Conservation (phyloP, 2,329 filamentous ascomycete species). For the Chaetothyriales sp. region DNA sequence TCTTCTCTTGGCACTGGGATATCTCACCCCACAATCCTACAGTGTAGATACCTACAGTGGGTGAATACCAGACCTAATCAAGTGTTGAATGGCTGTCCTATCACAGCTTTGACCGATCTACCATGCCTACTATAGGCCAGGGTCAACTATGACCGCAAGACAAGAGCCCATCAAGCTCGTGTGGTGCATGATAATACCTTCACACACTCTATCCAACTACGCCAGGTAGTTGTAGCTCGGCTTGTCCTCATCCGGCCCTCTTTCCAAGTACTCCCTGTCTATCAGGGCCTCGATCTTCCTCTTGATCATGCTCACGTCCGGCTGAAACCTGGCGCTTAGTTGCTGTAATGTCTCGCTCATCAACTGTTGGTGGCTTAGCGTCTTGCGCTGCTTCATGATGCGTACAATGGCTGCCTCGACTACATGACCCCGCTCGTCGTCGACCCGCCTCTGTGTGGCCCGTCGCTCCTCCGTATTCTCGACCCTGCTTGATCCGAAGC, state of each 20-base stretch:
- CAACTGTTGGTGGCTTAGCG: conserved; percentile 32
- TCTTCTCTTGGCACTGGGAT: too few species aligned
- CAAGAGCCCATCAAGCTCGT: too few species aligned
- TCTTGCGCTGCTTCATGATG: conserved; percentile 41
- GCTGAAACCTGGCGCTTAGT: conserved; percentile 33
- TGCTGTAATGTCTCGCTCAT: conserved; percentile 37
- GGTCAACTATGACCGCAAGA: too few species aligned
- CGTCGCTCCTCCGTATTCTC: conserved; percentile 52
- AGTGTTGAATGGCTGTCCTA: too few species aligned
- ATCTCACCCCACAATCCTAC: too few species aligned
- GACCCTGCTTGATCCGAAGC: conserved; percentile 60
- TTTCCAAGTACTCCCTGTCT: conserved; percentile 38
- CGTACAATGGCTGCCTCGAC: conserved; percentile 39
- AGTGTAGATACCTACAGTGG: too few species aligned
- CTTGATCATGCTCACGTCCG: conserved; percentile 39
- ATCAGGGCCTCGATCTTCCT: conserved; percentile 38
- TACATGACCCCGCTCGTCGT: conserved; percentile 33
- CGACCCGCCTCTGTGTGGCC: conserved; percentile 36
- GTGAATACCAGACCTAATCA: too few species aligned
- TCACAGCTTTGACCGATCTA: too few species aligned
- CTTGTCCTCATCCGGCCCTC: conserved; percentile 19
- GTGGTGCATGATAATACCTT: too few species aligned
- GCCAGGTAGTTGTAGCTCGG: conserved; percentile 20
- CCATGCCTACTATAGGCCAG: too few species aligned
- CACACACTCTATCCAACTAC: too few species aligned